These are phyloP conservation scores for Chrysochromulina parva DNA, from an alignment of 78 protist genomes.

Conservation along the genomic window DNA sequence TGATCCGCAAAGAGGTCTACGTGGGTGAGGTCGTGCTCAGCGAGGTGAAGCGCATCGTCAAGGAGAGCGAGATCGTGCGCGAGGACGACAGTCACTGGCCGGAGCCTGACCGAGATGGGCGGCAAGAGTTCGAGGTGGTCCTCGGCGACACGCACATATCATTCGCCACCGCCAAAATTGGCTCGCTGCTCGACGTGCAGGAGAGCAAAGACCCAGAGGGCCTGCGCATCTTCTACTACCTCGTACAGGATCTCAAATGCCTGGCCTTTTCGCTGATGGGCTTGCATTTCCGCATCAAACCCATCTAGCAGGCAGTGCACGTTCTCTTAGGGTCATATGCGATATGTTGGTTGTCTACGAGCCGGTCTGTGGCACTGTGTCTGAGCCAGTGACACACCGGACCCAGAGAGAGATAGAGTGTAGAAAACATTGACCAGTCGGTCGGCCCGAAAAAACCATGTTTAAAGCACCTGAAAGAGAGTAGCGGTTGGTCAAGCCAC, in stretches of 20 bases:
- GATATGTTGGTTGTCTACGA: no score
- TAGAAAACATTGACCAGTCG: no score
- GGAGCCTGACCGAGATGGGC: conserved; percentile 88
- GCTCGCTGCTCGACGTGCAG: conserved; percentile 80
- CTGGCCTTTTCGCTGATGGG: conserved; percentile 89
- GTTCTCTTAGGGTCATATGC: no score
- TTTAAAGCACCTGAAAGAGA: no score
- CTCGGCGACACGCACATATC: conserved; percentile 88
- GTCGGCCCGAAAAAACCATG: no score
- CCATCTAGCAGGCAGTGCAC: neutral
- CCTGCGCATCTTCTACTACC: conserved; percentile 89
- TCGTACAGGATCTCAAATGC: conserved; percentile 93
- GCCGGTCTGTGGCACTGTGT: no score
- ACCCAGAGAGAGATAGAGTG: no score
- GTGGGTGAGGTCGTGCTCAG: conserved; percentile 70
- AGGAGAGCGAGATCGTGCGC: conserved; percentile 87
- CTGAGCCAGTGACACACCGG: no score
- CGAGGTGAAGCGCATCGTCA: conserved; percentile 85
- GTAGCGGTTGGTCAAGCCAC: no score
- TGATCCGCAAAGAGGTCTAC: conserved; percentile 56
- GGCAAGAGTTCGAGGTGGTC: conserved; percentile 90
- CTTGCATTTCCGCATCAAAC: conserved; percentile 92
- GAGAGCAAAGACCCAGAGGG: conserved; percentile 95
- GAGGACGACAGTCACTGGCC: conserved; percentile 97
- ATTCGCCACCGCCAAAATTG: conserved; percentile 88